phyloP scores from a whole-genome alignment of 1,284 basidiomycete species.

The Trametes versicolor region DNA sequence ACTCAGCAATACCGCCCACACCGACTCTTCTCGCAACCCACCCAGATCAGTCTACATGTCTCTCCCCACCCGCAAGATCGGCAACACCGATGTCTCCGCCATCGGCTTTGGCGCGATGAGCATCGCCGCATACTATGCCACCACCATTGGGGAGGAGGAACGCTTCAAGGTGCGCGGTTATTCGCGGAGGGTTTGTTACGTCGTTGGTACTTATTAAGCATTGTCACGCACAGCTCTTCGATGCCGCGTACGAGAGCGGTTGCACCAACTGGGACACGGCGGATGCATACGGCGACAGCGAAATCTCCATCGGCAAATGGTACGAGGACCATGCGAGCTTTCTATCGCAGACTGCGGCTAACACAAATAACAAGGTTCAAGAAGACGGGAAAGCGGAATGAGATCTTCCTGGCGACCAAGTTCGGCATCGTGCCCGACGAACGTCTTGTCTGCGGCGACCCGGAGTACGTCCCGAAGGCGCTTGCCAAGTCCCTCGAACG shows the following conservation, averaged over 20 bases:
- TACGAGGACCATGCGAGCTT: conserved; percentile 19
- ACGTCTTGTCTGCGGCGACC: conserved; percentile 41
- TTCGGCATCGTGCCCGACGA: conserved; percentile 50
- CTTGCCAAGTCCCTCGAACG: conserved; percentile 49
- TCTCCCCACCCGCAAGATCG: conserved; percentile 30
- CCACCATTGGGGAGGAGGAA: conserved; percentile 49
- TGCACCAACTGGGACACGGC: conserved; percentile 45
- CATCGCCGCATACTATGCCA: conserved; percentile 49
- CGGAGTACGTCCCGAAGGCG: conserved; percentile 48
- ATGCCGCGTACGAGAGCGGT: conserved; percentile 41
- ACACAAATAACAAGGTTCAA: conserved; percentile 44
- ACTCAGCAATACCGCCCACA: no score
- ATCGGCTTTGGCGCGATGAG: conserved; percentile 44
- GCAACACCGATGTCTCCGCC: conserved; percentile 31
- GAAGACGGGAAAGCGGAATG: conserved; percentile 49
- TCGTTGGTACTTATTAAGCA: background rate
- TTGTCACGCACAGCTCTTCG: conserved; percentile 36
- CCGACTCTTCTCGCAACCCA: no score
- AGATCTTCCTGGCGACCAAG: conserved; percentile 62
- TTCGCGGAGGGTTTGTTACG: background rate
- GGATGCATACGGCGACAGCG: conserved; percentile 44
- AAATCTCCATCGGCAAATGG: conserved; percentile 46
- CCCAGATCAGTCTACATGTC: background rate
- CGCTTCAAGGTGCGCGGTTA: conserved; percentile 49
- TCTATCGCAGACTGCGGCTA: background rate